These are phyloP conservation scores for Filobasidium uniguttulatum DNA, from an alignment of 1,284 basidiomycete species.

Conservation along the genomic window DNA sequence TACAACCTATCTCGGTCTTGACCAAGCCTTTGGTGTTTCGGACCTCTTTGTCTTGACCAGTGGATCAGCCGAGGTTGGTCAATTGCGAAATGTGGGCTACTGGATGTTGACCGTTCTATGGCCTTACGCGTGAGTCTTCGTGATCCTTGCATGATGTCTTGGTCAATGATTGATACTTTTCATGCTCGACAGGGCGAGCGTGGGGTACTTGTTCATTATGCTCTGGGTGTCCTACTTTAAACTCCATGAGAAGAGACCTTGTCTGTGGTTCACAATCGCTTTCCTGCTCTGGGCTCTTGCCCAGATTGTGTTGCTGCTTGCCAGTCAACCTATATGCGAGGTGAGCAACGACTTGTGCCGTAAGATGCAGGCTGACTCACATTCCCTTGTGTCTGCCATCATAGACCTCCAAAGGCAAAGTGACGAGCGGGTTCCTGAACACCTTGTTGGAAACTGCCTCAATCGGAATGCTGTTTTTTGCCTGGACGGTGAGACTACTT, in stretches of 20 bases:
- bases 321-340: slow-evolving; percentile 59
- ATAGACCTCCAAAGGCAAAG: slow-evolving; percentile 48
- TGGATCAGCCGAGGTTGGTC: slow-evolving; percentile 21
- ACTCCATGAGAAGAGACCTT: slow-evolving; percentile 56
- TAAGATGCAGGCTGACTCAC: not conserved
- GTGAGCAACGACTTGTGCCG: slow-evolving; percentile 37
- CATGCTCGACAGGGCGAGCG: slow-evolving; percentile 42
- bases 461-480: slow-evolving; percentile 55
- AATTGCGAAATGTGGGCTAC: slow-evolving; percentile 51
- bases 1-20: slow-evolving; percentile 63
- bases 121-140: slow-evolving; percentile 54
- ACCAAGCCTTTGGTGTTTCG: slow-evolving; percentile 55
- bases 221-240: slow-evolving; percentile 55
- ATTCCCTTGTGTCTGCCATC: not conserved
- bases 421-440: slow-evolving; percentile 69
- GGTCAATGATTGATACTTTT: not conserved
- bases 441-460: slow-evolving; percentile 49
- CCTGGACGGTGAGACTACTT: slow-evolving; percentile 70
- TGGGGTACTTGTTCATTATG: slow-evolving; percentile 58
- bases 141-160: too few relatives aligned
- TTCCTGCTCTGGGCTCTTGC: slow-evolving; percentile 55
- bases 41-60: slow-evolving; percentile 47
- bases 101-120: slow-evolving; percentile 69
- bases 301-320: slow-evolving; percentile 63
- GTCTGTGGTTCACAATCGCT: slow-evolving; percentile 53